Evolutionary conservation across 2,329 filamentous ascomycete species (phyloP).

Genomic region (Thielaviopsis populi): DNA sequence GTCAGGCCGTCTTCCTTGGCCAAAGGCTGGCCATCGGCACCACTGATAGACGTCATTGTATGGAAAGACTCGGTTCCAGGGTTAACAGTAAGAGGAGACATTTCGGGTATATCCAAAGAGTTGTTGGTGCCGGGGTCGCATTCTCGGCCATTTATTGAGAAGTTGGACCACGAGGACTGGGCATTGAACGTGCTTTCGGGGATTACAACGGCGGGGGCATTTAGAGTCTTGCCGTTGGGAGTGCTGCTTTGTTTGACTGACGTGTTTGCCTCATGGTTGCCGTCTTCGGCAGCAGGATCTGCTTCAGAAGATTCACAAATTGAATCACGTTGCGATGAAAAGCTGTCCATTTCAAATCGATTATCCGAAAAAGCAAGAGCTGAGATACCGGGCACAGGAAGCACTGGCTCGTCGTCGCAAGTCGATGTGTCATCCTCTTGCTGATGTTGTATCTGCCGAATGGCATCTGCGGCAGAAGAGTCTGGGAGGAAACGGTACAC

Average conservation of each 20-base stretch:
- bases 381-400: conserved; percentile 18
- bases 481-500: conserved; percentile 27
- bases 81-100: conserved; percentile 17
- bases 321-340: conserved; percentile 26
- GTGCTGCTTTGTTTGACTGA: conserved; percentile 20
- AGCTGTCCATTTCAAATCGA: conserved; percentile 7
- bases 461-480: conserved; percentile 20
- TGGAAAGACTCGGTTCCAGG: not conserved
- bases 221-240: conserved; percentile 31
- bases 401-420: conserved; percentile 22
- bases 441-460: conserved; percentile 20
- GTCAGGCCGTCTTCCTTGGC: conserved; percentile 5
- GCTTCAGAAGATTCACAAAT: conserved; percentile 29
- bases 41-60: not conserved
- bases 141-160: conserved; percentile 40
- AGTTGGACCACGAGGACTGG: conserved; percentile 46
- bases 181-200: conserved; percentile 36
- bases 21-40: not conserved
- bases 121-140: conserved; percentile 11
- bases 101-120: conserved; percentile 11
- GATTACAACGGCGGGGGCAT: conserved; percentile 31
- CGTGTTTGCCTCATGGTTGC: not conserved
- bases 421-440: conserved; percentile 24
- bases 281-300: conserved; percentile 21
- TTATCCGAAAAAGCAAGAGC: not conserved